Percentiles rank a stretch among this genome's conserved stretches.
These are phyloP conservation scores for Hypoxylon subgilvum DNA, from an alignment of 495 filamentous ascomycete species.

Conservation along the genomic window DNA sequence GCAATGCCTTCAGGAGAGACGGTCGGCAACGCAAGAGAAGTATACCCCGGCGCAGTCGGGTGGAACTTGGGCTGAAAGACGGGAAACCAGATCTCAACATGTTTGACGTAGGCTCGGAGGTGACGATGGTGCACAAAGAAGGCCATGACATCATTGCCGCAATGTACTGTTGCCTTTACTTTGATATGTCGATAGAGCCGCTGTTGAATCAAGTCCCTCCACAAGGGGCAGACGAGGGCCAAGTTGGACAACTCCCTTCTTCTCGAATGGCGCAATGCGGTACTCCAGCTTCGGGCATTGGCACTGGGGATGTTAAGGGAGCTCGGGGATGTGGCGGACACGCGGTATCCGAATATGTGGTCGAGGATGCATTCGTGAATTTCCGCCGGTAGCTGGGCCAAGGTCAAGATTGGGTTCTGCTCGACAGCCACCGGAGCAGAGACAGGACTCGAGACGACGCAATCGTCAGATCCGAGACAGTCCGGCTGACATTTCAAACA, in stretches of 20 bases:
- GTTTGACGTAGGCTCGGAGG: slow-evolving; percentile 66
- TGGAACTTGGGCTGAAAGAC: slow-evolving; percentile 66
- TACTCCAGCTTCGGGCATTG: slow-evolving; percentile 64
- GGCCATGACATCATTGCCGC: slow-evolving; percentile 56
- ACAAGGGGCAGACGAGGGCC: slow-evolving; percentile 65
- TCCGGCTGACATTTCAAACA: slow-evolving; percentile 47
- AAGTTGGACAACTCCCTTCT: slow-evolving; percentile 69
- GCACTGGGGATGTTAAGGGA: slow-evolving; percentile 52
- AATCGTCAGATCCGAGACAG: slow-evolving; percentile 32
- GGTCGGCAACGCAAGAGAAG: slow-evolving; percentile 52
- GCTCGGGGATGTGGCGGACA: slow-evolving; percentile 61
- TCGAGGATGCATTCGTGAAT: slow-evolving; percentile 75
- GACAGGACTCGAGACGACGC: slow-evolving; percentile 28
- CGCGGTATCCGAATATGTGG: slow-evolving; percentile 69
- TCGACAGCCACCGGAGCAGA: slow-evolving; percentile 29
- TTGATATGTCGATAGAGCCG: slow-evolving; percentile 76
- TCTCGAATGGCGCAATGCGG: slow-evolving; percentile 68
- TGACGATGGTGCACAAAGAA: slow-evolving; percentile 67
- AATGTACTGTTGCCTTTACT: slow-evolving; percentile 69
- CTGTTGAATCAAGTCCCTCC: slow-evolving; percentile 69
- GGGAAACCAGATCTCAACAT: slow-evolving; percentile 76
- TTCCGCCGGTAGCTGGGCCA: slow-evolving; percentile 68
- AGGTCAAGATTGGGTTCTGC: slow-evolving; percentile 42
- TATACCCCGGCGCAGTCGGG: slow-evolving; percentile 36
- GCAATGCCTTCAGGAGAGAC: slow-evolving; percentile 56